Evolutionary conservation across 352 stramenopile species (phyloP).

Genomic region (Blastocystis sp.): DNA sequence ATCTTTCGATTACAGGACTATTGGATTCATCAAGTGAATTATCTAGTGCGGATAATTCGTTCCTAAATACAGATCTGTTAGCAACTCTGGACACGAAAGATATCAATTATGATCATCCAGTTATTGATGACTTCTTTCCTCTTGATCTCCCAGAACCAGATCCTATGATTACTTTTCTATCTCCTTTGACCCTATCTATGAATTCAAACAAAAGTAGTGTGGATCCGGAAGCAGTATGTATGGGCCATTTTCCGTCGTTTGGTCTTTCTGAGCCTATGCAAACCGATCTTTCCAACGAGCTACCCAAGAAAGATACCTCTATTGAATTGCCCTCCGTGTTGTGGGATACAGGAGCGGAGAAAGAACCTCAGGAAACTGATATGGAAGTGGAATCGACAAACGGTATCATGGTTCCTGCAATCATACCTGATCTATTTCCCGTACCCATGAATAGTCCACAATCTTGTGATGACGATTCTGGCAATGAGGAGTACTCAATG

Average conservation of each 20-base stretch:
- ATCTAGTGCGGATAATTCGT: background rate
- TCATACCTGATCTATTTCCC: background rate
- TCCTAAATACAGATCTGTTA: background rate
- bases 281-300: too few species aligned
- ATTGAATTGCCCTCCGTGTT: background rate
- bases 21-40: background rate
- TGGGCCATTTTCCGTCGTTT: constrained; percentile 10
- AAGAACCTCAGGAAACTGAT: background rate
- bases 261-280: background rate
- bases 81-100: background rate
- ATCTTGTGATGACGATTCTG: background rate
- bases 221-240: constrained; percentile 1
- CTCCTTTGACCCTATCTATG: background rate
- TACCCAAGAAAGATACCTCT: background rate
- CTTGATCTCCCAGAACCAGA: background rate
- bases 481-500: background rate
- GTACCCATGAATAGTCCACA: background rate
- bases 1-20: background rate
- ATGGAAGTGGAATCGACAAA: too few species aligned
- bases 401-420: background rate
- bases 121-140: background rate
- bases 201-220: background rate
- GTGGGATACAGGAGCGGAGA: background rate
- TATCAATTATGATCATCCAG: background rate
- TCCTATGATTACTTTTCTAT: background rate